These are phyloP conservation scores for Hypocreales sp. DNA, from an alignment of 2,329 filamentous ascomycete genomes.

Conservation along the genomic window DNA sequence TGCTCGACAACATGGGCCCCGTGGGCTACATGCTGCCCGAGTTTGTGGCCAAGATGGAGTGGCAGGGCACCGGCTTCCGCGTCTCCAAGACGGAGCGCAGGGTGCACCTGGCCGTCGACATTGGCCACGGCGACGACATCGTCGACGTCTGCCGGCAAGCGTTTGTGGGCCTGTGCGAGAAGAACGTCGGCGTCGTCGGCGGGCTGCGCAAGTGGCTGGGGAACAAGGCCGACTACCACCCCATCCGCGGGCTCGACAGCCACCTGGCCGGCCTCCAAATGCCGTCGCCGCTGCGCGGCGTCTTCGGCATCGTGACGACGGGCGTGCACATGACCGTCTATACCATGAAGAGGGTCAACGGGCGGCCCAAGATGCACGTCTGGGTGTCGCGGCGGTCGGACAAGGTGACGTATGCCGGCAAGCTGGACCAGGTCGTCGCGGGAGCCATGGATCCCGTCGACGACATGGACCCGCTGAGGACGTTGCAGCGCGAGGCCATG, in stretches of 20 bases:
- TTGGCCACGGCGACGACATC: constrained; percentile 4
- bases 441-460: constrained; percentile 18
- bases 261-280: constrained; percentile 11
- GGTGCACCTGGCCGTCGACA: constrained; percentile 8
- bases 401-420: constrained; percentile 15
- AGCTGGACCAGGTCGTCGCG: constrained; percentile 20
- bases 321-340: constrained; percentile 22
- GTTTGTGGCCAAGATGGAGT: constrained; percentile 7
- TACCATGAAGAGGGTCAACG: constrained; percentile 9
- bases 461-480: constrained; percentile 10
- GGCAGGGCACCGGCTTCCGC: constrained; percentile 8
- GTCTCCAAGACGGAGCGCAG: constrained; percentile 4
- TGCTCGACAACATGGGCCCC: constrained; percentile 7
- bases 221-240: constrained; percentile 9
- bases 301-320: constrained; percentile 19
- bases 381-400: constrained; percentile 18
- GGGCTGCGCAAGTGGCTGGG: constrained; percentile 12
- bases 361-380: constrained; percentile 10
- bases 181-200: constrained; percentile 11
- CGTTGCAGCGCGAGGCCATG: constrained; percentile 16
- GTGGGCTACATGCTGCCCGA: constrained; percentile 11
- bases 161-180: constrained; percentile 10
- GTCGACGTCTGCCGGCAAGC: constrained; percentile 6
- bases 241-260: constrained; percentile 11
- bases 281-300: constrained; percentile 15